phyloP scores from a whole-genome alignment of 257 asterid species.

The Solanum etuberosum region DNA sequence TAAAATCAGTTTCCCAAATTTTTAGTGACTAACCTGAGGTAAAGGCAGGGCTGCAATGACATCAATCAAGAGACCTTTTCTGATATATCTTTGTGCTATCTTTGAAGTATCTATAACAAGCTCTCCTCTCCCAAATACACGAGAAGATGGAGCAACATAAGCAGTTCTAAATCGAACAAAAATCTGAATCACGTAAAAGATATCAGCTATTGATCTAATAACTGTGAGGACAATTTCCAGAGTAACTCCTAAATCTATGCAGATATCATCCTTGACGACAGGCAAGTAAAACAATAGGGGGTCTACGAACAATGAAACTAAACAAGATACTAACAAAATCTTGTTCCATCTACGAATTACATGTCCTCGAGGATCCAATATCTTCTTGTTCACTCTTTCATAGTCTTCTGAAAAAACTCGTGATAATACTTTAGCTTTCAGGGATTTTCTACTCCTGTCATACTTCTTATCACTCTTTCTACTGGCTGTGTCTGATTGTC shows the following conservation, averaged over 20 bases:
- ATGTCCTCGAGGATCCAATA: slow-evolving; percentile 84
- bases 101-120: slow-evolving; percentile 68
- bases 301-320: slow-evolving; percentile 77
- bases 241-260: slow-evolving; percentile 54
- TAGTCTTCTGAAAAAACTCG: slow-evolving; percentile 88
- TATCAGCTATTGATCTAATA: slow-evolving; percentile 59
- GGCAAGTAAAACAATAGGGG: slow-evolving; percentile 88
- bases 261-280: slow-evolving; percentile 23
- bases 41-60: slow-evolving; percentile 69
- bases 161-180: slow-evolving; percentile 59
- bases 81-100: slow-evolving; percentile 48
- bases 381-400: slow-evolving; percentile 53
- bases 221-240: slow-evolving; percentile 55
- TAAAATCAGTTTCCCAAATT: background rate
- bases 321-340: slow-evolving; percentile 68
- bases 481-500: slow-evolving; percentile 21
- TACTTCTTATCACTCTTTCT: slow-evolving; percentile 17
- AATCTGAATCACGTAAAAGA: slow-evolving; percentile 64
- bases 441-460: slow-evolving; percentile 24
- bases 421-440: slow-evolving; percentile 60
- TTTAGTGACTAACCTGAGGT: slow-evolving; percentile 55
- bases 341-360: slow-evolving; percentile 69
- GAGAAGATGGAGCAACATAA: slow-evolving; percentile 91
- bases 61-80: slow-evolving; percentile 50
- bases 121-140: slow-evolving; percentile 91